Percentiles rank a stretch among this genome's conserved stretches.
Conservation (phyloP, 805 yeast genomes). For the Candida coquimbonensis region DNA sequence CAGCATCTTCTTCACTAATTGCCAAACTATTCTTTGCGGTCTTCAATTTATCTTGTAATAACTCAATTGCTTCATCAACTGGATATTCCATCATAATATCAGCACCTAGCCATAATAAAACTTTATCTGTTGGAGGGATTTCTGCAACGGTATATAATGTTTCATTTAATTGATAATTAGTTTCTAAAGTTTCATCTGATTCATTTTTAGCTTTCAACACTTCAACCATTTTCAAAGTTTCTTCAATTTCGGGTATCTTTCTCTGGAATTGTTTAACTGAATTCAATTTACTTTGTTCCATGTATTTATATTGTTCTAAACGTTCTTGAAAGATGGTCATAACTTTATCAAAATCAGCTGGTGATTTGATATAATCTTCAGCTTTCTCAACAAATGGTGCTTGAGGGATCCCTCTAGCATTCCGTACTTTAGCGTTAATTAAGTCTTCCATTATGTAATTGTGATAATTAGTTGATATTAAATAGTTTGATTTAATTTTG, state of each 20-base stretch:
- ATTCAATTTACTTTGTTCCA: slow-evolving; percentile 45
- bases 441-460: slow-evolving; percentile 16
- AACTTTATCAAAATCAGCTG: slow-evolving; percentile 63
- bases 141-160: slow-evolving; percentile 83
- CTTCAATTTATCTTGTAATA: slow-evolving; percentile 54
- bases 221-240: slow-evolving; percentile 69
- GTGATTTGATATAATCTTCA: slow-evolving; percentile 60
- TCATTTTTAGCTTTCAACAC: slow-evolving; percentile 46
- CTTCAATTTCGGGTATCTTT: slow-evolving; percentile 88
- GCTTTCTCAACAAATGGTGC: slow-evolving; percentile 91
- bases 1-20: slow-evolving; percentile 75
- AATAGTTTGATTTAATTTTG: too few relatives aligned
- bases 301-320: slow-evolving; percentile 81
- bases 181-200: slow-evolving; percentile 40
- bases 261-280: slow-evolving; percentile 40
- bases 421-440: slow-evolving; percentile 28
- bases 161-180: slow-evolving; percentile 90
- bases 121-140: slow-evolving; percentile 56
- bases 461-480: too few relatives aligned
- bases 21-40: slow-evolving; percentile 54
- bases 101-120: slow-evolving; percentile 95
- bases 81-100: slow-evolving; percentile 96
- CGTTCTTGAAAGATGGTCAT: slow-evolving; percentile 79
- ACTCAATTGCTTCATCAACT: slow-evolving; percentile 72
- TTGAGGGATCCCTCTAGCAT: slow-evolving; percentile 94